phyloP scores from a whole-genome alignment of 306 rosid species.

The Luffa aegyptiaca region DNA sequence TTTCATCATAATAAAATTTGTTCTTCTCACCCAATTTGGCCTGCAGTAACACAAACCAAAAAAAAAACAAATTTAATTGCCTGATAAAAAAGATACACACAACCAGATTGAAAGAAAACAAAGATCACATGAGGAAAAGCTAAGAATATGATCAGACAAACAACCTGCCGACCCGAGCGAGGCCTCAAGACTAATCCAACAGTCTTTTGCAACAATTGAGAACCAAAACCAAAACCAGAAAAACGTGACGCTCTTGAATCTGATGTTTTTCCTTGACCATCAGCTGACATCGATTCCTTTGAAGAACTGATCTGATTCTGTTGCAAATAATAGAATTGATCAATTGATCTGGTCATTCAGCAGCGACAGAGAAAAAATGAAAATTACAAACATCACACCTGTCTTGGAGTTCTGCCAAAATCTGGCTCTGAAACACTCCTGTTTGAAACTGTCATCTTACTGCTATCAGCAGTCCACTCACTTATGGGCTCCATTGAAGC shows the following conservation, averaged over 20 bases:
- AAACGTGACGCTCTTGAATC: conserved; percentile 59
- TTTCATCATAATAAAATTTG: conserved; percentile 83
- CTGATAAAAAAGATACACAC: background rate
- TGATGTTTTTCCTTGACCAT: conserved; percentile 43
- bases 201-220: conserved; percentile 66
- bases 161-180: conserved; percentile 66
- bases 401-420: conserved; percentile 60
- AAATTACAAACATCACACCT: conserved; percentile 10
- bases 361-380: background rate
- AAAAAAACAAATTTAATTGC: background rate
- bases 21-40: conserved; percentile 84
- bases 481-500: conserved; percentile 76
- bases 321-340: conserved; percentile 1
- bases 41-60: conserved; percentile 24
- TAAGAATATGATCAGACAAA: background rate
- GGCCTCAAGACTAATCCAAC: conserved; percentile 69
- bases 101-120: background rate
- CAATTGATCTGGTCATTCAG: background rate
- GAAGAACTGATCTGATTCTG: conserved; percentile 30
- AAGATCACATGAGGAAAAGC: background rate
- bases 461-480: conserved; percentile 55
- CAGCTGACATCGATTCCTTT: conserved; percentile 37
- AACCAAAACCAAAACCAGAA: conserved; percentile 71
- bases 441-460: conserved; percentile 43
- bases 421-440: conserved; percentile 97